Conservation (phyloP, 176 grass and related monocot genomes). For the Triticum dicoccoides region DNA sequence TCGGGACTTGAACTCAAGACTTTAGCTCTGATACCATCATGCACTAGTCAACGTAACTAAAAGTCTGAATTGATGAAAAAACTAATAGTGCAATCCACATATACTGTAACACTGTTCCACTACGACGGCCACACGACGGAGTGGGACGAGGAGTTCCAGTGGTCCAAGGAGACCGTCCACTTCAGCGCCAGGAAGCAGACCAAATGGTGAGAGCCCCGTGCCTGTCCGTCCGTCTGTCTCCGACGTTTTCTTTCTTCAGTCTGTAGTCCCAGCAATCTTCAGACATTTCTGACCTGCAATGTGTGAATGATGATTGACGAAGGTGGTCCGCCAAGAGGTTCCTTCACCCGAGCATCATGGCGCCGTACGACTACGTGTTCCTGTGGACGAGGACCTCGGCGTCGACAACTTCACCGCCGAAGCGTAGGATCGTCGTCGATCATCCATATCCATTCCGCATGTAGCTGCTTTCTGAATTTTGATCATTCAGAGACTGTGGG, state of each 20-base stretch:
- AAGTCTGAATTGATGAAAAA: no score
- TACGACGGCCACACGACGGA: conserved; percentile 7
- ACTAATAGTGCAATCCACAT: neutral
- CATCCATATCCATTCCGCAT: no score
- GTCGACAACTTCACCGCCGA: conserved; percentile 13
- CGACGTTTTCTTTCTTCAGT: neutral
- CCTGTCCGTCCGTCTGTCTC: neutral
- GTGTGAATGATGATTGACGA: neutral
- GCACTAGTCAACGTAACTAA: no score
- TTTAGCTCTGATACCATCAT: no score
- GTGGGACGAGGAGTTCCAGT: conserved; percentile 40
- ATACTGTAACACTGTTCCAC: neutral
- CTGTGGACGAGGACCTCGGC: conserved; percentile 44
- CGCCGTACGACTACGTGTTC: conserved; percentile 45
- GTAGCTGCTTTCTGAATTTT: neutral
- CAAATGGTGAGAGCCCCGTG: conserved; percentile 21
- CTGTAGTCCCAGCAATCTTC: neutral
- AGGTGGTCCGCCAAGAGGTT: neutral
- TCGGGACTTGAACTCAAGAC: no score
- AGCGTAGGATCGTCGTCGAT: neutral
- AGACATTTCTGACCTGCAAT: neutral
- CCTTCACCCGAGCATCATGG: conserved; percentile 37
- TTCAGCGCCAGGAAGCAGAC: no score
- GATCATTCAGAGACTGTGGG: neutral
- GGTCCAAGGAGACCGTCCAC: conserved; percentile 32